Evolutionary conservation across 768 basidiomycete species (phyloP), one percentile per base, ranked within the genome.

Genomic region (Suillus variegatus): DNA sequence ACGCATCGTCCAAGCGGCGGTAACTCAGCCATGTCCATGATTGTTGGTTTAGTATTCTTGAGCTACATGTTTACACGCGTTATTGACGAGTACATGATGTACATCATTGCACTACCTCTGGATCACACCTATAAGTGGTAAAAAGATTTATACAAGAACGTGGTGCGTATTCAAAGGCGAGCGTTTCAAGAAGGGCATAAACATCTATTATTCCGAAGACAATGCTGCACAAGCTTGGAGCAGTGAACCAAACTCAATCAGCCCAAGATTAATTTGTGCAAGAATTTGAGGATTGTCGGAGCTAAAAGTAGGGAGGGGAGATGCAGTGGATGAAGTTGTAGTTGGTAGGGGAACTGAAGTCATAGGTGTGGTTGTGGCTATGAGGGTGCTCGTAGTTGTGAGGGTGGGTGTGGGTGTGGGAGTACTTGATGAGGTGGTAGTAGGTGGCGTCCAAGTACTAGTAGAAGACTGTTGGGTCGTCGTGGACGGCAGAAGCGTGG

Each of bases 1-100:
- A 62, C 72, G 69, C 60, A 72, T 77, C 58, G 81, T 81, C 54
- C 75, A 65, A 64, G 70, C 74, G 6, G 78, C 77, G 22, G 64
- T 77, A 62, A 46, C 64, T 8, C 55, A 63, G 40, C 65, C 75
- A 62, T 70, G 64, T 38, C 8, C 36, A 38, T 38, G 36, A 63
- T 51, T 51, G 54, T 36, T 63, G 43, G n/a, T 28, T 62, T 44
- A 14, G 20, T 40, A 20, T 41, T 61, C 6, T 61, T 40, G 9
- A 22, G 38, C 22, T 58, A 47, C 43, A 62, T 63, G 28, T 20
- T 4, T 64, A 43, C 20, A 52, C 43, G 40, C 36, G 16, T 64
- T 40, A 61, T 43, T 38, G 20, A 28, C 58, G 36, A 40, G 4
- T 2, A 40, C 20, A 36, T 61, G 40, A 49, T 25, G 3, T 6